Conservation (phyloP, 2,329 filamentous ascomycete genomes). For the Tolypocladium ophioglossoides region DNA sequence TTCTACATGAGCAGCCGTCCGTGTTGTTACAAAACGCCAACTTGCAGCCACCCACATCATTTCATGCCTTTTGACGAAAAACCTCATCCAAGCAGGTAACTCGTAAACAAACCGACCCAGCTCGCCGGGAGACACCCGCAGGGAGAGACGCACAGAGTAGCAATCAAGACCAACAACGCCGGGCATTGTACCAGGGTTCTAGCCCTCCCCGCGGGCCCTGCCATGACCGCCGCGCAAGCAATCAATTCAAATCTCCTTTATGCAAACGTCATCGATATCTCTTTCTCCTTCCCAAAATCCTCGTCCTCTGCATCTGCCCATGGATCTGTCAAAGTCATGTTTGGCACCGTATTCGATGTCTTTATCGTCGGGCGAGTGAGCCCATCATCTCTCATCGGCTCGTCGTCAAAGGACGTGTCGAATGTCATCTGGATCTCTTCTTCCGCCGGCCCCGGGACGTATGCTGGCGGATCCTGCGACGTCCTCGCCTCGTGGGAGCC, state of each 20-base stretch:
- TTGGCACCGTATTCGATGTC: conserved; percentile 37
- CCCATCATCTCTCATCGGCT: conserved; percentile 19
- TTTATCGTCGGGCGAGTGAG: conserved; percentile 17
- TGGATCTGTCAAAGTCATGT: conserved; percentile 44
- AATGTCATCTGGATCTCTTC: conserved; percentile 61
- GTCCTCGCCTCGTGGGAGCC: background rate
- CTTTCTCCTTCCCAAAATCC: conserved; percentile 60
- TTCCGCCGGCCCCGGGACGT: conserved; percentile 22
- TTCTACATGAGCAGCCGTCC: background rate
- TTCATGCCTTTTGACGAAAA: background rate
- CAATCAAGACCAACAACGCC: background rate
- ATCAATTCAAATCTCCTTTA: conserved; percentile 19
- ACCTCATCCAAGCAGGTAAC: background rate
- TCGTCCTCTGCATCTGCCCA: conserved; percentile 62
- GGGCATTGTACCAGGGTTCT: background rate
- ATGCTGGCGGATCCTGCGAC: conserved; percentile 12
- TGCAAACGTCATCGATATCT: conserved; percentile 76
- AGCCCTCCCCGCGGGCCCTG: background rate
- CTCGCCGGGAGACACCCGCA: background rate
- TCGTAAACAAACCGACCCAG: background rate
- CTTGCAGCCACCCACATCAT: background rate
- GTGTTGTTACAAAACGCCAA: background rate
- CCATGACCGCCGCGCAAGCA: background rate
- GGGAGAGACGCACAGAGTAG: background rate
- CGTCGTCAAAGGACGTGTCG: conserved; percentile 48